A percentile compares a stretch with the other conserved stretches of the same genome.
These are phyloP conservation scores for Alloascoidea hylecoeti DNA, from an alignment of 805 yeast genomes.

Conservation along the genomic window DNA sequence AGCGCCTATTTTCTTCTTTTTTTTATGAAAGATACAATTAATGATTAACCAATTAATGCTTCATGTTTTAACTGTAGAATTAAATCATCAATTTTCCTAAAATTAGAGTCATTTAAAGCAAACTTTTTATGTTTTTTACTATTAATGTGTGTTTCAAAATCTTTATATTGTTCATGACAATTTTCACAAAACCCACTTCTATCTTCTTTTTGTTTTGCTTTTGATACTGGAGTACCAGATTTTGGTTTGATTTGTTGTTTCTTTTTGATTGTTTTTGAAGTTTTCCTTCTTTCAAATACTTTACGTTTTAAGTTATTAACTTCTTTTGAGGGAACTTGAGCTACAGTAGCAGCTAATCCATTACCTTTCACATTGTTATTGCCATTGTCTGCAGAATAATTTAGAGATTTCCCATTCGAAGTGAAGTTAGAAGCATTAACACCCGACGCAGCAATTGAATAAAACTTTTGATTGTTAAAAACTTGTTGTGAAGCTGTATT, in stretches of 20 bases:
- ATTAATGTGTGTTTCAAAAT: slow-evolving; percentile 60
- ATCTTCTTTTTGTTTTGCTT: slow-evolving; percentile 5
- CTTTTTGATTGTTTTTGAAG: slow-evolving; percentile 7
- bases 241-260: slow-evolving; percentile 15
- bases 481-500: not conserved
- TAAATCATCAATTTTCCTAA: slow-evolving; percentile 62
- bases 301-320: slow-evolving; percentile 32
- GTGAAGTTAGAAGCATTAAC: slow-evolving; percentile 17
- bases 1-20: too few relatives aligned
- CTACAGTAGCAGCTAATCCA: slow-evolving; percentile 46
- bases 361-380: slow-evolving; percentile 25
- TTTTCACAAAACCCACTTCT: slow-evolving; percentile 78
- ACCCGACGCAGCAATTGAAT: slow-evolving; percentile 35
- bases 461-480: slow-evolving; percentile 12
- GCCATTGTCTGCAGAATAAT: not conserved
- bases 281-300: slow-evolving; percentile 13
- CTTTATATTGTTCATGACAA: slow-evolving; percentile 73
- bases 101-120: slow-evolving; percentile 60
- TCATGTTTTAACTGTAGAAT: slow-evolving; percentile 37
- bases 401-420: not conserved
- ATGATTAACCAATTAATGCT: too few relatives aligned
- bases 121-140: slow-evolving; percentile 64
- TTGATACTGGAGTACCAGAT: slow-evolving; percentile 16
- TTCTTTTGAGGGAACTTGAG: slow-evolving; percentile 40
- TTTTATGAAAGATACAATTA: too few relatives aligned